Base-by-base conservation (phyloP, 2,329 filamentous ascomycete species). In the Triangularia verruculosa region DNA sequence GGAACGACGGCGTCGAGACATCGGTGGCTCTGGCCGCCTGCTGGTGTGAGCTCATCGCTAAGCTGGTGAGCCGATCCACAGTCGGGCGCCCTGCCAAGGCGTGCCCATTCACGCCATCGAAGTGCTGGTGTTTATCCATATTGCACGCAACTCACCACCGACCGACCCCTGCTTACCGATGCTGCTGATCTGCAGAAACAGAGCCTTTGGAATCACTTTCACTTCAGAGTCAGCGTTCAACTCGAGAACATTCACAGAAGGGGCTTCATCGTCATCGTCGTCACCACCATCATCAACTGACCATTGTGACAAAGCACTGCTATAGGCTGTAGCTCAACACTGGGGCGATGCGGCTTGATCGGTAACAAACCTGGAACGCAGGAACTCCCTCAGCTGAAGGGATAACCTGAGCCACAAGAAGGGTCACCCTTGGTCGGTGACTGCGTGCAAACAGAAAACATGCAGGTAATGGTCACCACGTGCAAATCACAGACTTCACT, bases 1-100 rank as follows among this genome's bases (percentile, higher is more conserved):
- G 39, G 39, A 20, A 47, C 39, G 39, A 47, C n/a, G 39, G 39
- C 39, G 39, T 47, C 39, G 39, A 47, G 47, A 59, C 20, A 47
- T 59, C 17, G 32, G 22, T 59, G 34, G 57, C 57, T 59, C 32
- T 47, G 57, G 57, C 57, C 57, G 57, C 57, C 47, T 59, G 22
- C 57, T 59, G 57, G 57, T 43, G 57, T 59, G 57, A 59, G 57
- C 57, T 20, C 57, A 59, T 59, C 39, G 57, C 57, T 59, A 58
- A 47, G 34, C 56, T 59, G 27, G 15, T 24, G 25, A 54, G 51
- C 51, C 20, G 51, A 54, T 27, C 57, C 34, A 59, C 57, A 7
- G n/a, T 47, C 22, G 22, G 25, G 30, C 39, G 57, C 34, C 57
- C 25, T 59, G 57, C 57, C 57, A 59, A 59, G 57, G 12, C 27